Evolutionary conservation across 495 filamentous ascomycete genomes (phyloP).

Genomic region (Paragyromitra xinjiangensis): DNA sequence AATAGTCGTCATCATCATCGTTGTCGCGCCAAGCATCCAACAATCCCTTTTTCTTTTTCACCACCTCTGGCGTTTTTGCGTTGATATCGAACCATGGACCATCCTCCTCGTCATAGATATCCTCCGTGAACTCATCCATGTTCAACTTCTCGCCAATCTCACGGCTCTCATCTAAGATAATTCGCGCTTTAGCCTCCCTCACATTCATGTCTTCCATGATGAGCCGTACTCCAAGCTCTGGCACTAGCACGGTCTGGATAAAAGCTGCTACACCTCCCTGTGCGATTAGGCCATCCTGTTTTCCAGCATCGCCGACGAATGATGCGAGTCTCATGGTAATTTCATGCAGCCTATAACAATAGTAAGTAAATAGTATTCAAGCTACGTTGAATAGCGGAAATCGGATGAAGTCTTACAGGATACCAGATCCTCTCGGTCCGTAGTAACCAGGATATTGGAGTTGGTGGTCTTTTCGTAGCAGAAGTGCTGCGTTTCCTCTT

Average conservation of each 20-base stretch:
- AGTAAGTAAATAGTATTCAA: neutral
- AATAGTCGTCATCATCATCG: constrained; percentile 9
- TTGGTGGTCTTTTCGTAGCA: constrained; percentile 48
- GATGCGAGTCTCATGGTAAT: constrained; percentile 71
- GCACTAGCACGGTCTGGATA: constrained; percentile 85
- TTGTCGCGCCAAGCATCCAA: constrained; percentile 13
- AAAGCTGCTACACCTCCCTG: constrained; percentile 73
- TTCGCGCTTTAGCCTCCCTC: constrained; percentile 69
- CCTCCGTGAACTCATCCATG: constrained; percentile 69
- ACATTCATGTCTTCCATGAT: constrained; percentile 86
- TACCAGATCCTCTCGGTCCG: constrained; percentile 76
- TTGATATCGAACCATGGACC: constrained; percentile 54
- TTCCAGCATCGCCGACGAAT: constrained; percentile 69
- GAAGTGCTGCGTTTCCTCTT: constrained; percentile 61
- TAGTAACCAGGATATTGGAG: constrained; percentile 80
- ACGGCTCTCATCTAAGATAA: constrained; percentile 76
- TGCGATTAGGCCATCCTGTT: constrained; percentile 68
- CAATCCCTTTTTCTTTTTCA: constrained; percentile 8
- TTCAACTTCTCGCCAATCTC: constrained; percentile 81
- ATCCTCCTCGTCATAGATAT: constrained; percentile 65
- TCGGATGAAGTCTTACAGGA: constrained; percentile 63
- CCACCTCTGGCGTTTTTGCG: constrained; percentile 24
- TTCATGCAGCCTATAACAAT: constrained; percentile 62
- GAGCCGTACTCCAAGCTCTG: constrained; percentile 78
- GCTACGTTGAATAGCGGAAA: neutral